Percentiles rank a stretch among this genome's conserved stretches.
Evolutionary conservation across 768 basidiomycete species (phyloP).

Genomic region (Mycena galericulata): DNA sequence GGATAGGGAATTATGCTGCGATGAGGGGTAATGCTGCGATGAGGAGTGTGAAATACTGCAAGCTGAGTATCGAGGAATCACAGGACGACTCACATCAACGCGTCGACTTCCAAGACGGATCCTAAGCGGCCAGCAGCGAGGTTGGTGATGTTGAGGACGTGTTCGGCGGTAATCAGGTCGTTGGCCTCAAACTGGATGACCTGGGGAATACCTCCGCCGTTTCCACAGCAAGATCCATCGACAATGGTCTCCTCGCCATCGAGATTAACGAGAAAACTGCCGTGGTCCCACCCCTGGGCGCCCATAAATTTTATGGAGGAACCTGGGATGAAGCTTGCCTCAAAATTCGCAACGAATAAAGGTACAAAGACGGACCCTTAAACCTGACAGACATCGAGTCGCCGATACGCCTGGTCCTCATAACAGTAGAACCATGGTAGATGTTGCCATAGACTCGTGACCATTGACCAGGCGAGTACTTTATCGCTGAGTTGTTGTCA

Average conservation of each 20-base stretch:
- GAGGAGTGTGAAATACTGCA: no score
- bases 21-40: background rate
- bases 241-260: conserved; percentile 23
- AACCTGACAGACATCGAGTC: conserved; percentile 24
- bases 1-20: no score
- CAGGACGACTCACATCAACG: conserved; percentile 19
- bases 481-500: conserved; percentile 12
- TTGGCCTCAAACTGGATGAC: conserved; percentile 26
- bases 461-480: conserved; percentile 18
- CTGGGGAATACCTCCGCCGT: conserved; percentile 10
- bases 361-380: conserved; percentile 5
- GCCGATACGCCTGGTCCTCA: conserved; percentile 22
- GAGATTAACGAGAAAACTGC: conserved; percentile 21
- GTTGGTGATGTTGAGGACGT: conserved; percentile 26
- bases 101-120: conserved; percentile 23
- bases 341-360: no score
- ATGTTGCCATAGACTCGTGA: conserved; percentile 1
- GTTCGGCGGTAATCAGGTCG: background rate
- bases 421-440: conserved; percentile 18
- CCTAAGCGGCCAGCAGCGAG: conserved; percentile 10
- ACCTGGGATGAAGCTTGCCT: background rate
- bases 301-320: conserved; percentile 20
- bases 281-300: conserved; percentile 29
- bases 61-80: background rate
- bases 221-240: conserved; percentile 26